phyloP scores from a whole-genome alignment of 345 rosid genomes.

The Eucalyptus marginata region DNA sequence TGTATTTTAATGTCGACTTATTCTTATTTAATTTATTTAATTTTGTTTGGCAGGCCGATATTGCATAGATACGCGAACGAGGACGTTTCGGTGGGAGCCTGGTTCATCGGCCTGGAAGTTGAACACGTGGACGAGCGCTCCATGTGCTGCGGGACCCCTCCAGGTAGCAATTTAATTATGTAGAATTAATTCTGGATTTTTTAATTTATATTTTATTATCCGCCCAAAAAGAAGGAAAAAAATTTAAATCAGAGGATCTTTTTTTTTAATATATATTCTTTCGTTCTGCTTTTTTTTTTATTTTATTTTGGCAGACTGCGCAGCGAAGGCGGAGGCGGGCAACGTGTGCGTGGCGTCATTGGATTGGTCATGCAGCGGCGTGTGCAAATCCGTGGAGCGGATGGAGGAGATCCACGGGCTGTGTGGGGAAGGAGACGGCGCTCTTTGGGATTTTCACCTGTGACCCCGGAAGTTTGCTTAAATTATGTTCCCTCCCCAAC shows the following conservation, averaged over 20 bases:
- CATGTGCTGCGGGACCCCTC: conserved; percentile 90
- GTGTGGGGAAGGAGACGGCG: conserved; percentile 71
- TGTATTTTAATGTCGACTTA: background rate
- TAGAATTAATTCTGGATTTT: background rate
- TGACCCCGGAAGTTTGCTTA: background rate
- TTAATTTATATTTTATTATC: background rate
- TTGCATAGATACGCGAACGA: conserved; percentile 88
- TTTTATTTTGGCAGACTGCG: conserved; percentile 32
- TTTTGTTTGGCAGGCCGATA: conserved; percentile 33
- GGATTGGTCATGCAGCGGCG: conserved; percentile 88
- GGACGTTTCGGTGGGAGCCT: conserved; percentile 81
- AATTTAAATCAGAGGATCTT: background rate
- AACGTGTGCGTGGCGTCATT: conserved; percentile 76
- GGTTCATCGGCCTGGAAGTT: conserved; percentile 83
- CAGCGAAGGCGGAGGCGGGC: conserved; percentile 64
- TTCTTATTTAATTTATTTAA: background rate
- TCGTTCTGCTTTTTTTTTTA: too few species aligned
- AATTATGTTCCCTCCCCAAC: background rate
- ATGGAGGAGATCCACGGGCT: conserved; percentile 51
- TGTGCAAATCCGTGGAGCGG: conserved; percentile 71
- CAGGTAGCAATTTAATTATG: conserved; percentile 11
- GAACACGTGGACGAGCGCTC: conserved; percentile 73
- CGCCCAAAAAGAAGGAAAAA: background rate
- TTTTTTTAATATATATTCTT: background rate
- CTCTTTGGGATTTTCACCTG: conserved; percentile 35